Conservation (phyloP, 106 monocot species). For the Apostasia shenzhenica region DNA sequence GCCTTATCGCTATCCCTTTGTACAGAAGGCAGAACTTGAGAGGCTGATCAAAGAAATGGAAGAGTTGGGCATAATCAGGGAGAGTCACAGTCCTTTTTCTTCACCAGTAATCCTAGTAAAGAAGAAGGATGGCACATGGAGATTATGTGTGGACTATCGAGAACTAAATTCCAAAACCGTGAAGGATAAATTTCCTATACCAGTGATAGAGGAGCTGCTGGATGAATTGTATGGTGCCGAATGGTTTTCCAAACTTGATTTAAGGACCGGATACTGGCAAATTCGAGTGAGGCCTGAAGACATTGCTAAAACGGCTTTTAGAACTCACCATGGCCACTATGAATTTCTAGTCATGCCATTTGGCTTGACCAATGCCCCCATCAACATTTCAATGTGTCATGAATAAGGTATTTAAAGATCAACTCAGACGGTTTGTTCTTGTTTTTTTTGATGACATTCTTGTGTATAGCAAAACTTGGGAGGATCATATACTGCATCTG, state of each 20-base stretch:
- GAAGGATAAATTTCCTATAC: neutral
- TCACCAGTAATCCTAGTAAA: slow-evolving; percentile 6
- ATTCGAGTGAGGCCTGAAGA: neutral
- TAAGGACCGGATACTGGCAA: neutral
- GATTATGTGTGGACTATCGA: neutral
- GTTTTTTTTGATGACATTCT: no score
- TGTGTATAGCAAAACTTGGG: no score
- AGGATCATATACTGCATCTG: no score
- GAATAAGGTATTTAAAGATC: no score
- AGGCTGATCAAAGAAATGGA: neutral
- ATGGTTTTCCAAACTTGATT: neutral
- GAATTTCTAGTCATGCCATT: slow-evolving; percentile 4
- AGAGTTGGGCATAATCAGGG: neutral
- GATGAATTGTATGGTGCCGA: neutral
- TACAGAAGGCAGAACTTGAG: slow-evolving; percentile 1
- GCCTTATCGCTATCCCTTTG: neutral
- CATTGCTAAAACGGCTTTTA: slow-evolving; percentile 2
- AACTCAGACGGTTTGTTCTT: no score
- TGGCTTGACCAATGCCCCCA: no score
- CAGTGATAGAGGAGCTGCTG: neutral
- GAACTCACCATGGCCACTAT: neutral
- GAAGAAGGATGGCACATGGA: slow-evolving; percentile 4
- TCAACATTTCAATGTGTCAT: no score
- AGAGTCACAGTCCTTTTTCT: neutral
- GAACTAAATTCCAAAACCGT: neutral